A percentile compares a stretch with the other conserved stretches of the same genome.
Conservation (phyloP, 1,284 basidiomycete species). For the Gomphus bonarii region DNA sequence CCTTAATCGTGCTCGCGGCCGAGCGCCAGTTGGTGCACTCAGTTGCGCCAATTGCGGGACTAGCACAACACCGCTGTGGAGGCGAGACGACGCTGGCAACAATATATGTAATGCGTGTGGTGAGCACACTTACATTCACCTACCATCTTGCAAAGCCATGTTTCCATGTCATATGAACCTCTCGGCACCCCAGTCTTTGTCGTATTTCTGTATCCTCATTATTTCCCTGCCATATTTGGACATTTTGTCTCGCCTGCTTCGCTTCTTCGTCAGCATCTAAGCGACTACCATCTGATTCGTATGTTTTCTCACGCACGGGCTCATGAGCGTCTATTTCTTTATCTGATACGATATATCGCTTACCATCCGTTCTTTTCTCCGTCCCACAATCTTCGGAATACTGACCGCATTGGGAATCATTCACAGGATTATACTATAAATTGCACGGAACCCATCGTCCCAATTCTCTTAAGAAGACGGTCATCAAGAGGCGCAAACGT, state of each 20-base stretch:
- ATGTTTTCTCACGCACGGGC: constrained; percentile 6
- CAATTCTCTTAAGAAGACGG: constrained; percentile 97
- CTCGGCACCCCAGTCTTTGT: not conserved
- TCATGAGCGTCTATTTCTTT: constrained; percentile 6
- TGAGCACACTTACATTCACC: constrained; percentile 35
- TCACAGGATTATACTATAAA: constrained; percentile 90
- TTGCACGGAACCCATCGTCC: constrained; percentile 94
- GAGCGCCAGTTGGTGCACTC: constrained; percentile 63
- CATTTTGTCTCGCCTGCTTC: not conserved
- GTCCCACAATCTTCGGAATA: constrained; percentile 13
- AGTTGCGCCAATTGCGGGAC: constrained; percentile 89
- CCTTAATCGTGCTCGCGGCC: constrained; percentile 18
- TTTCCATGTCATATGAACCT: not conserved
- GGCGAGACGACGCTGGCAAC: constrained; percentile 88
- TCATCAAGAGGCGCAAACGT: constrained; percentile 96
- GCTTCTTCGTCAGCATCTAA: not conserved
- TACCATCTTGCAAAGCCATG: no score
- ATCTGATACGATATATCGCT: constrained; percentile 17
- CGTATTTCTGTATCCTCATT: not conserved
- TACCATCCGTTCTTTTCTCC: constrained; percentile 15
- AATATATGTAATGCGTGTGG: constrained; percentile 91
- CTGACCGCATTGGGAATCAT: constrained; percentile 4
- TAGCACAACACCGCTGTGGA: constrained; percentile 89
- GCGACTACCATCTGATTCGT: not conserved
- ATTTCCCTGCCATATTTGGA: not conserved